Base-by-base conservation (phyloP, 495 filamentous ascomycete species). In the Cladorrhinum samala region DNA sequence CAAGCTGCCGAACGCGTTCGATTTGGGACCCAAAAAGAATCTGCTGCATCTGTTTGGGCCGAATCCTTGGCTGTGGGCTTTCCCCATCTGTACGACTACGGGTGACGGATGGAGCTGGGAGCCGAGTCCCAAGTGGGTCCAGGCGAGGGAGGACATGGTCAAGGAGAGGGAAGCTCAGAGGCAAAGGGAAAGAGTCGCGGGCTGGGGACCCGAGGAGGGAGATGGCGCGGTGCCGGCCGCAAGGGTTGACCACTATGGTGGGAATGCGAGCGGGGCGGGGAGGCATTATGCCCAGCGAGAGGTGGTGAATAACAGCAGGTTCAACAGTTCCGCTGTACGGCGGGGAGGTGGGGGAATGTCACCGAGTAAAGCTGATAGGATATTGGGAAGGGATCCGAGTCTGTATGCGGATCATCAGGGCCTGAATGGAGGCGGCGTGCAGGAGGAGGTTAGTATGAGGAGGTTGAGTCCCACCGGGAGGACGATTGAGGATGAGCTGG, bases 51-150 rank as follows among this genome's bases (percentile, higher is more conserved):
- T 98, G 9, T 95, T 98, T 56, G 93, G 93, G 0, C 71, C 70
- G 2, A 77, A 71, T 0, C 82, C 83, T 9, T 68, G 80, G 25
- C 72, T 89, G 4, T 96, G 93, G 91, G 61, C 70, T 2, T 57
- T 96, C n/a, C 94, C 93, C 0, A 68, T 95, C 14, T 83, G 83
- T 67, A 95, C 84, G 50, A 92, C 89, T 0, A 84, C 79, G 0
- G 91, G 91, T 9, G 89, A 98, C 64, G 93, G 93, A n/a, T 97
- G 91, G 91, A 80, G 70, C 59, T 98, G 93, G 93, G 91, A 95
- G 62, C 79, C 90, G 1, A 95, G 82, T 53, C 68, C 72, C 1
- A 79, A 77, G 53, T 93, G 89, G 79, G 55, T 87, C 14, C 83
- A 81, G 20, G 84, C 83, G 2, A 76, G 82, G 38, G 84, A 89